These are phyloP conservation scores for Spiromastix sp. DNA, from an alignment of 2,329 filamentous ascomycete species.

Conservation along the genomic window DNA sequence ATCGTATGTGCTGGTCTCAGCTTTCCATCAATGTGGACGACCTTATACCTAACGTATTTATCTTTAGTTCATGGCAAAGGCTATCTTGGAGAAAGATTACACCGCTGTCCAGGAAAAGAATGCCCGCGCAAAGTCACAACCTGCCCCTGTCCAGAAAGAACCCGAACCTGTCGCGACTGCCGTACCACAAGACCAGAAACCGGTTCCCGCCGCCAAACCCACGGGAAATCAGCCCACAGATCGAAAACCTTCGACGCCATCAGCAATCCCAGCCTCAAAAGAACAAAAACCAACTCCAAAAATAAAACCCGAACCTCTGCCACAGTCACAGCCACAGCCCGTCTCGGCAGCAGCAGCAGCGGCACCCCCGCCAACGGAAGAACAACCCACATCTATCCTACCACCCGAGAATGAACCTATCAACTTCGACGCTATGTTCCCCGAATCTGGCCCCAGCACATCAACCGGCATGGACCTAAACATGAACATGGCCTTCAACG, in stretches of 20 bases:
- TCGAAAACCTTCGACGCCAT: too few species aligned
- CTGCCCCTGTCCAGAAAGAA: too few species aligned
- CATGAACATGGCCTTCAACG: constrained; percentile 30
- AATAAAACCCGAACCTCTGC: neutral
- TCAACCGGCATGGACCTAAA: constrained; percentile 24
- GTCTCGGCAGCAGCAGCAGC: neutral
- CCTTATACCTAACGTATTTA: neutral
- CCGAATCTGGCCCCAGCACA: constrained; percentile 19
- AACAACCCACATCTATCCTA: constrained; percentile 8
- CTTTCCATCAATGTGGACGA: neutral
- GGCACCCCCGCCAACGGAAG: neutral
- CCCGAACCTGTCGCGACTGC: too few species aligned
- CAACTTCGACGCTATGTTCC: constrained; percentile 32
- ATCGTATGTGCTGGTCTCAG: constrained; percentile 24
- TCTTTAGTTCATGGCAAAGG: constrained; percentile 32
- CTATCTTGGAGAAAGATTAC: constrained; percentile 33
- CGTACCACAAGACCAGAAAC: too few species aligned
- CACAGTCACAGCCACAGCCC: neutral
- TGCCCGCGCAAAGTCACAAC: neutral
- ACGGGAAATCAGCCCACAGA: too few species aligned
- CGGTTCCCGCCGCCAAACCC: too few species aligned
- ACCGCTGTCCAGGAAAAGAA: constrained; percentile 14
- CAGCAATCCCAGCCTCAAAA: too few species aligned
- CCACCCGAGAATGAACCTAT: constrained; percentile 22
- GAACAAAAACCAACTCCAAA: too few species aligned